Evolutionary conservation across 805 yeast species (phyloP).

Genomic region (Suhomyces pyralidae): DNA sequence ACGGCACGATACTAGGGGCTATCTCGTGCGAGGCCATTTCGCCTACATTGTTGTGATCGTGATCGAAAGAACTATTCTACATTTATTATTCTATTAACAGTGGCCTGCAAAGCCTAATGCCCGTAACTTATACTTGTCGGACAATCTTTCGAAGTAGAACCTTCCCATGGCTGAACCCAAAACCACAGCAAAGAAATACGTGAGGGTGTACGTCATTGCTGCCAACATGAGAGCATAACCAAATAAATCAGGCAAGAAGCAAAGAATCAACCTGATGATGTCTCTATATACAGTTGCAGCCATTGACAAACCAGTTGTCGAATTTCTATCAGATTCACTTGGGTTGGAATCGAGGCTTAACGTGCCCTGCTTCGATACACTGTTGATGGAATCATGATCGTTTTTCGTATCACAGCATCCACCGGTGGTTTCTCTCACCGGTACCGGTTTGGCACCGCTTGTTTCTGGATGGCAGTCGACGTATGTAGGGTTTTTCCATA

Average conservation of each 20-base stretch:
- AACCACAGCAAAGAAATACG: slow-evolving; percentile 71
- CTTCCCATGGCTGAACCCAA: slow-evolving; percentile 70
- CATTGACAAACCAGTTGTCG: slow-evolving; percentile 8
- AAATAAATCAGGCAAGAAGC: slow-evolving; percentile 61
- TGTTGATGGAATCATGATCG: slow-evolving; percentile 17
- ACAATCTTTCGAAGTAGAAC: slow-evolving; percentile 60
- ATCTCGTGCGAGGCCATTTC: too few species aligned
- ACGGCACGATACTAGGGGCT: too few species aligned
- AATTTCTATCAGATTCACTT: slow-evolving; percentile 3
- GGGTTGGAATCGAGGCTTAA: background rate
- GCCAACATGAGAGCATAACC: slow-evolving; percentile 76
- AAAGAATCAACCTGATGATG: slow-evolving; percentile 50
- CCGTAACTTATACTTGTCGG: slow-evolving; percentile 35
- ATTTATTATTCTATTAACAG: slow-evolving; percentile 2
- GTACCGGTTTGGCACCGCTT: background rate
- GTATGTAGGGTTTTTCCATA: slow-evolving; percentile 48
- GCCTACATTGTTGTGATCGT: too few species aligned
- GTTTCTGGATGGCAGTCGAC: slow-evolving; percentile 11
- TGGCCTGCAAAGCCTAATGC: slow-evolving; percentile 1
- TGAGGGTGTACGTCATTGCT: slow-evolving; percentile 65
- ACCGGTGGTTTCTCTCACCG: background rate
- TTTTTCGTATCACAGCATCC: slow-evolving; percentile 18
- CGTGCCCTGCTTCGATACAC: slow-evolving; percentile 1
- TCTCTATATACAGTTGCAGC: slow-evolving; percentile 44
- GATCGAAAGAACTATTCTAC: too few species aligned